Evolutionary conservation across 768 basidiomycete species (phyloP).

Genomic region (Russula ochroleuca): DNA sequence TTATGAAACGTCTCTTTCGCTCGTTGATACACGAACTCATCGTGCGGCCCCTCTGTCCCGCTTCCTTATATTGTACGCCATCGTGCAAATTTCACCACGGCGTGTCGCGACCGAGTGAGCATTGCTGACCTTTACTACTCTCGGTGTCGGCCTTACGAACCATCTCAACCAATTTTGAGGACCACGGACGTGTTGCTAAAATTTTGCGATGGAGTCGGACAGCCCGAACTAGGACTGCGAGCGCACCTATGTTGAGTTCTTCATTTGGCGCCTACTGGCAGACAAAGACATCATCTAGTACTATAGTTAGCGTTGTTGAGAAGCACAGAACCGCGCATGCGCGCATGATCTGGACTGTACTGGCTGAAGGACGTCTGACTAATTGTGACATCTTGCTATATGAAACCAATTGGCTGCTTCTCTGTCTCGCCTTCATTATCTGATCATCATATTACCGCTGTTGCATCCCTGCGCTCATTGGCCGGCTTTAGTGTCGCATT

Average conservation of each 20-base stretch:
- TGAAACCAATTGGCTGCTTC: slow-evolving; percentile 67
- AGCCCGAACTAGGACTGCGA: slow-evolving; percentile 54
- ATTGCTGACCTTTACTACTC: slow-evolving; percentile 67
- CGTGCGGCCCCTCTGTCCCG: slow-evolving; percentile 55
- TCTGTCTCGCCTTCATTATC: not conserved
- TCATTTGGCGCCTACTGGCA: not conserved
- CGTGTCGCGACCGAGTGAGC: slow-evolving; percentile 45
- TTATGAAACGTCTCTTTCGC: slow-evolving; percentile 51
- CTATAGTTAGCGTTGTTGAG: slow-evolving; percentile 64
- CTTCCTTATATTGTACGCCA: slow-evolving; percentile 20
- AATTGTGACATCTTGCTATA: slow-evolving; percentile 60
- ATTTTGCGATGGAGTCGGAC: slow-evolving; percentile 47
- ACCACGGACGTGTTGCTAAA: slow-evolving; percentile 52
- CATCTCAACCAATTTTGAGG: slow-evolving; percentile 51
- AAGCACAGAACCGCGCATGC: slow-evolving; percentile 49
- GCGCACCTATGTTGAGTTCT: slow-evolving; percentile 19
- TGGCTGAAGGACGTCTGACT: slow-evolving; percentile 47
- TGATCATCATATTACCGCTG: slow-evolving; percentile 47
- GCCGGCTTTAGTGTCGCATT: slow-evolving; percentile 58
- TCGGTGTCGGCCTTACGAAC: slow-evolving; percentile 54
- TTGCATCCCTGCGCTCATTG: slow-evolving; percentile 56
- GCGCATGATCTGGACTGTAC: slow-evolving; percentile 61
- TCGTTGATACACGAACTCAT: slow-evolving; percentile 65
- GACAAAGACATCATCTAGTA: not conserved
- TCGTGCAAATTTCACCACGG: slow-evolving; percentile 34